These are phyloP conservation scores for Marasmius sp. DNA, from an alignment of 1,284 basidiomycete genomes.

Conservation along the genomic window DNA sequence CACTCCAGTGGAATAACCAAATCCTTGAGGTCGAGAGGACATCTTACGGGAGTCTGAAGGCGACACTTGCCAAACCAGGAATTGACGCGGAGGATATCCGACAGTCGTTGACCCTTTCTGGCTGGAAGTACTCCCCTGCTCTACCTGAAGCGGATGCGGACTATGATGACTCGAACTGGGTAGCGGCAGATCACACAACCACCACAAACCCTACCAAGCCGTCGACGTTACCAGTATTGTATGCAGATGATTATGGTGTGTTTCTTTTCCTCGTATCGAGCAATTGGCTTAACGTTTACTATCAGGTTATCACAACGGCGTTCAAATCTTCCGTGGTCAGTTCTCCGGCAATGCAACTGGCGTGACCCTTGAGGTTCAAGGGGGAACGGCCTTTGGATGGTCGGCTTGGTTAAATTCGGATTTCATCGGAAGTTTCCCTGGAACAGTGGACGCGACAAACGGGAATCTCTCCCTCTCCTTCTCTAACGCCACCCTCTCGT, in stretches of 20 bases:
- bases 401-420: slow-evolving; percentile 15
- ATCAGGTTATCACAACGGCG: slow-evolving; percentile 13
- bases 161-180: slow-evolving; percentile 45
- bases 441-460: neutral
- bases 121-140: slow-evolving; percentile 51
- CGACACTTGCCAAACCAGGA: slow-evolving; percentile 7
- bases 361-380: slow-evolving; percentile 12
- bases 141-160: slow-evolving; percentile 43
- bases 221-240: slow-evolving; percentile 19
- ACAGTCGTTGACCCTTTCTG: slow-evolving; percentile 29
- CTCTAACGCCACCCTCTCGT: slow-evolving; percentile 4
- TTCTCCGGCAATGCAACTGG: slow-evolving; percentile 13
- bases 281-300: neutral
- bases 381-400: slow-evolving; percentile 17
- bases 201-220: slow-evolving; percentile 26
- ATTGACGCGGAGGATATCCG: neutral
- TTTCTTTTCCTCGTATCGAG: neutral
- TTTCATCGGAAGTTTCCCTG: slow-evolving; percentile 16
- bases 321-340: slow-evolving; percentile 17
- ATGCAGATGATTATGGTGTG: slow-evolving; percentile 22
- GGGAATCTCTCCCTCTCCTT: slow-evolving; percentile 6
- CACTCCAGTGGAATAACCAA: slow-evolving; percentile 3
- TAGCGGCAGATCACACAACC: slow-evolving; percentile 43
- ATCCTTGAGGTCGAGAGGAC: neutral
- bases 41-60: slow-evolving; percentile 3